These are phyloP conservation scores for Penicillium griseofulvum DNA, from an alignment of 2,329 filamentous ascomycete genomes.

Conservation along the genomic window DNA sequence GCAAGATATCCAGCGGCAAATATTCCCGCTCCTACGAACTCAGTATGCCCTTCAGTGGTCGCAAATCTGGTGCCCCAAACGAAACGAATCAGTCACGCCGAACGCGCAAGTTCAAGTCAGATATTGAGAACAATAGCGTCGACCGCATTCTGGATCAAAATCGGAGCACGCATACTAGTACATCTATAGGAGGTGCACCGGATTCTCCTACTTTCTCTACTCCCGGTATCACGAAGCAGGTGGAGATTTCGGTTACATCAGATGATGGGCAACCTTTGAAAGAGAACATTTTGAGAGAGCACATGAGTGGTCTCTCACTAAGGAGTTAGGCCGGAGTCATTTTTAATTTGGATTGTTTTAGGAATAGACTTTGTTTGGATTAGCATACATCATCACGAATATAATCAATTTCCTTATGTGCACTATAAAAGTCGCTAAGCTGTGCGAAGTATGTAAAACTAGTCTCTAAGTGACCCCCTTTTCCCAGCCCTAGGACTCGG, in stretches of 20 bases:
- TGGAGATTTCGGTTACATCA: conserved; percentile 27
- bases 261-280: not conserved
- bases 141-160: conserved; percentile 26
- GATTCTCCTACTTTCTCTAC: conserved; percentile 9
- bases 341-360: not conserved
- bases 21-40: conserved; percentile 30
- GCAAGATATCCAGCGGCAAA: conserved; percentile 28
- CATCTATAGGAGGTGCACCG: conserved; percentile 8
- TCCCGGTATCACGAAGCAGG: conserved; percentile 29
- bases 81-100: conserved; percentile 16
- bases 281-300: too few species aligned
- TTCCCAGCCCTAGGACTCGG: not conserved
- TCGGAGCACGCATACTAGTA: conserved; percentile 8
- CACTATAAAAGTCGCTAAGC: not conserved
- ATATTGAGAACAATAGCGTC: conserved; percentile 24
- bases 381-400: not conserved
- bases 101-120: conserved; percentile 12
- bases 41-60: conserved; percentile 22
- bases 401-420: not conserved
- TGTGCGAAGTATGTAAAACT: not conserved
- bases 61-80: conserved; percentile 15
- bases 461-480: not conserved
- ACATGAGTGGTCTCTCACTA: not conserved
- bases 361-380: not conserved
- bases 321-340: not conserved